These are phyloP conservation scores for Deinandra increscens DNA, from an alignment of 129 eudicot species.

Conservation along the genomic window DNA sequence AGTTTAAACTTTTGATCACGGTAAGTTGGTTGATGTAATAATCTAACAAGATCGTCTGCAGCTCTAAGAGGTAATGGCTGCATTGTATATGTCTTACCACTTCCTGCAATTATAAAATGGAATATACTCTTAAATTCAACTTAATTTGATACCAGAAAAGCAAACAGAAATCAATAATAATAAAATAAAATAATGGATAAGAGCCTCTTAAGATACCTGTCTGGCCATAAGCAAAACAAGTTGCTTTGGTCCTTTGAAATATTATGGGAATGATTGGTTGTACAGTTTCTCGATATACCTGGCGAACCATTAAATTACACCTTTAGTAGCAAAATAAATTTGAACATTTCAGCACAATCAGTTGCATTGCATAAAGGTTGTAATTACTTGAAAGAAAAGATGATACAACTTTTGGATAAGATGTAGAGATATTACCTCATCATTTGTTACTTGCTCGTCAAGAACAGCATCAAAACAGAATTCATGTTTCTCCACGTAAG, in stretches of 20 bases:
- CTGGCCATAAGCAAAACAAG: constrained; percentile 97
- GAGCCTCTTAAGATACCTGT: constrained; percentile 53
- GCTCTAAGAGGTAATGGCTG: constrained; percentile 95
- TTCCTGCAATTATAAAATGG: constrained; percentile 51
- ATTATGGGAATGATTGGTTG: constrained; percentile 90
- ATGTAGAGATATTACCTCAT: constrained; percentile 59
- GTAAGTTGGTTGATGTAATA: constrained; percentile 73
- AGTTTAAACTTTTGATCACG: constrained; percentile 77
- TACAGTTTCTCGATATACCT: constrained; percentile 83
- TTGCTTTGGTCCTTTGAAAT: constrained; percentile 81
- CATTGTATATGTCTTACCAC: constrained; percentile 95
- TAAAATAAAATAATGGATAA: neutral
- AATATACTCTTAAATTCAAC: neutral
- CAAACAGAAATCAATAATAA: neutral
- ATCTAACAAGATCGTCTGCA: constrained; percentile 84
- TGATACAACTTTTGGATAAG: neutral
- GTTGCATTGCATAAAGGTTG: constrained; percentile 10
- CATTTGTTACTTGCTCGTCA: constrained; percentile 81
- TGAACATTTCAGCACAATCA: constrained; percentile 12
- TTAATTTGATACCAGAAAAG: constrained; percentile 7
- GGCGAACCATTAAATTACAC: constrained; percentile 14
- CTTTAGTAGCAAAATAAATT: neutral
- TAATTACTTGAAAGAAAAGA: neutral
- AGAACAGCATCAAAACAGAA: constrained; percentile 97
- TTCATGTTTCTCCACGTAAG: constrained; percentile 94